These are phyloP conservation scores for Crotalaria pallida DNA, from an alignment of 306 rosid genomes.

Conservation along the genomic window DNA sequence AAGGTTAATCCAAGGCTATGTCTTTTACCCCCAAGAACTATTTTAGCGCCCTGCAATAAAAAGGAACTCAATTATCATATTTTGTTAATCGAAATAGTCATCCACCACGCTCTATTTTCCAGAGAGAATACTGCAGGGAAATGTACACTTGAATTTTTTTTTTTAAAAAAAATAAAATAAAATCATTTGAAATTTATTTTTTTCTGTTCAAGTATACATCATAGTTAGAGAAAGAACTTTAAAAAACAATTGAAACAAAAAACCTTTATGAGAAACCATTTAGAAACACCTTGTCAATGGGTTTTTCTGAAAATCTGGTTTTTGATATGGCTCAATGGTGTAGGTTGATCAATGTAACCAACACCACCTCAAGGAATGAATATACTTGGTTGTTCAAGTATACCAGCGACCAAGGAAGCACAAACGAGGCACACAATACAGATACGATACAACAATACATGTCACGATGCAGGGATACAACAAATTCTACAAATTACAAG, in stretches of 20 bases:
- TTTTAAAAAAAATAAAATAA: too few species aligned
- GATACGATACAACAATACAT: too few species aligned
- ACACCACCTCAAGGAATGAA: neutral
- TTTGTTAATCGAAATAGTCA: conserved; percentile 5
- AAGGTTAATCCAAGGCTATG: conserved; percentile 84
- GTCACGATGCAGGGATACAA: too few species aligned
- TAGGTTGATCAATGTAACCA: neutral
- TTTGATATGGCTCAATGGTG: neutral
- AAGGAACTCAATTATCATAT: conserved; percentile 9
- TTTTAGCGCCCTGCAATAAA: conserved; percentile 80
- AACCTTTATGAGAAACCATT: neutral
- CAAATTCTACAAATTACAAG: too few species aligned
- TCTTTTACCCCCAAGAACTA: conserved; percentile 83
- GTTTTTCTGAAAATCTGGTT: neutral
- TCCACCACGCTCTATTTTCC: conserved; percentile 4
- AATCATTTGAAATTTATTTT: neutral
- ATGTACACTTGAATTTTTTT: conserved; percentile 1
- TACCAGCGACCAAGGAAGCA: neutral
- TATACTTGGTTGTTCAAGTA: neutral
- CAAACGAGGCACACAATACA: too few species aligned
- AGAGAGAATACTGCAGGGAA: neutral
- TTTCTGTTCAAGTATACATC: neutral
- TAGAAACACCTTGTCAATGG: neutral
- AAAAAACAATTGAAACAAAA: neutral
- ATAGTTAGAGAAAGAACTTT: neutral